Conservation (phyloP, 208 protist genomes). For the Leishmania tropica region DNA sequence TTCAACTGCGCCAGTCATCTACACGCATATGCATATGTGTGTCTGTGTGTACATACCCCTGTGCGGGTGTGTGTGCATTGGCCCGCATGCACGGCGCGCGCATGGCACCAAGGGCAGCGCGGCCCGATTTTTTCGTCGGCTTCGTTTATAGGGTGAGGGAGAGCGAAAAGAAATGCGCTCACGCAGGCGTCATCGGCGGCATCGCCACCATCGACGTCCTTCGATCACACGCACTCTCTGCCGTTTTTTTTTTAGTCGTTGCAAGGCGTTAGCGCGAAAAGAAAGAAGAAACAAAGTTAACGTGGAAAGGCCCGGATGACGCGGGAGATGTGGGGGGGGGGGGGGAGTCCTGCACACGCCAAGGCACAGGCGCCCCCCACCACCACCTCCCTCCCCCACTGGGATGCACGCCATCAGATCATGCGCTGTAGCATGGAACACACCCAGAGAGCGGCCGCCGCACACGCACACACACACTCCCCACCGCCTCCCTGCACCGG, state of each 20-base stretch:
- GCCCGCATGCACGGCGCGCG: background rate
- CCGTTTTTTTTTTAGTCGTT: background rate
- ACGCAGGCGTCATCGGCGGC: slow-evolving; percentile 2
- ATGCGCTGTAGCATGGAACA: too few species aligned
- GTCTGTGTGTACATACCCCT: background rate
- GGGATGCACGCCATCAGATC: too few species aligned
- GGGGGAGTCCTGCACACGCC: too few species aligned
- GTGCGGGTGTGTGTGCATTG: background rate
- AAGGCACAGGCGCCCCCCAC: too few species aligned
- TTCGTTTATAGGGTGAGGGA: background rate
- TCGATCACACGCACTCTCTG: too few species aligned
- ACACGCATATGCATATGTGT: background rate
- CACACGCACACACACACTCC: slow-evolving; percentile 12
- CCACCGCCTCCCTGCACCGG: background rate
- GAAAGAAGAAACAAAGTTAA: too few species aligned
- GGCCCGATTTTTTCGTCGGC: background rate
- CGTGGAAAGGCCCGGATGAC: too few species aligned
- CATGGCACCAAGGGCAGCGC: background rate
- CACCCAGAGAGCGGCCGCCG: slow-evolving; percentile 1
- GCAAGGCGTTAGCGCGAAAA: background rate
- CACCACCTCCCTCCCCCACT: too few species aligned
- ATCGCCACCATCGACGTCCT: background rate
- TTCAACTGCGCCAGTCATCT: background rate
- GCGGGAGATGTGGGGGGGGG: too few species aligned
- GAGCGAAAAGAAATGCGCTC: background rate